Conservation (phyloP, 1,284 basidiomycete genomes). For the Malassezia nana region DNA sequence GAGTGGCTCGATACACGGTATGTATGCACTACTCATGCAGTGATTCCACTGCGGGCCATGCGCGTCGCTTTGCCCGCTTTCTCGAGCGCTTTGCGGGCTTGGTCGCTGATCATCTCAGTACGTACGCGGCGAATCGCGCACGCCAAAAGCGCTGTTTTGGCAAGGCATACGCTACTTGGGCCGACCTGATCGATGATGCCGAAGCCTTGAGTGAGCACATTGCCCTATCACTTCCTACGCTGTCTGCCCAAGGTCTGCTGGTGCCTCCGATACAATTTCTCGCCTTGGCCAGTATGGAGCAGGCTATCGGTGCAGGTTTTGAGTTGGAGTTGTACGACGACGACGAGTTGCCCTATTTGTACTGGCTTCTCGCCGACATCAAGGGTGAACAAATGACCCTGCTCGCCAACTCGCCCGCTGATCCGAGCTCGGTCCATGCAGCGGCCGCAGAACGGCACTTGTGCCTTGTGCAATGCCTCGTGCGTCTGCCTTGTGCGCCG, state of each 20-base stretch:
- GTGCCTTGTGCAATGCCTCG: neutral
- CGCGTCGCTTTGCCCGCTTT: neutral
- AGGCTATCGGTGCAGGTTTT: constrained; percentile 3
- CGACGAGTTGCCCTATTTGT: constrained; percentile 1
- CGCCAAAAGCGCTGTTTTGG: constrained; percentile 13
- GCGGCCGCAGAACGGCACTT: neutral
- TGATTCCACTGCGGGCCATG: neutral
- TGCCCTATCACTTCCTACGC: neutral
- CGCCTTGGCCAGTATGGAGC: neutral
- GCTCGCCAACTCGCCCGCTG: no score
- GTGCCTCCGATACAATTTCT: constrained; percentile 1
- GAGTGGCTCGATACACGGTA: constrained; percentile 7
- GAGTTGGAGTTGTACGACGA: constrained; percentile 13
- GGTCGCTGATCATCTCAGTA: neutral
- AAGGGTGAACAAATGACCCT: neutral
- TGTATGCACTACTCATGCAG: neutral
- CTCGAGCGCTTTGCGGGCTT: constrained; percentile 1
- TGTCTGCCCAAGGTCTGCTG: neutral
- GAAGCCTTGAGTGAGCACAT: neutral
- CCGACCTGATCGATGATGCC: constrained; percentile 7
- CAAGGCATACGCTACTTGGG: constrained; percentile 13
- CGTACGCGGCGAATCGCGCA: constrained; percentile 6
- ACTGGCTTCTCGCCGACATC: constrained; percentile 7
- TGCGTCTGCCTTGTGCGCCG: neutral
- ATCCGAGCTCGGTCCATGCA: no score